phyloP scores from a whole-genome alignment of 306 rosid species.

The Prunus davidiana region DNA sequence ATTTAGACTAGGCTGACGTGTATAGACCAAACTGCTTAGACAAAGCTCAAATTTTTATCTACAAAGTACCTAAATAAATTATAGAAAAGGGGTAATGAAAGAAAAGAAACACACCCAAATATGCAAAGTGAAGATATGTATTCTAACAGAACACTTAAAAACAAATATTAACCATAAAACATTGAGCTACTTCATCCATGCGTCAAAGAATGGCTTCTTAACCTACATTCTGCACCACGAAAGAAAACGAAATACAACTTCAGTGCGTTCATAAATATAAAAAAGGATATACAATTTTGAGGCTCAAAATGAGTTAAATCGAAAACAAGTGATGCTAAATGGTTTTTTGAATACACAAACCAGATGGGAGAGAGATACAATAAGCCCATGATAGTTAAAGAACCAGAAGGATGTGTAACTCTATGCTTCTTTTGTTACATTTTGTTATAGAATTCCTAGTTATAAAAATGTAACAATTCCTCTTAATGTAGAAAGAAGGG shows the following conservation, averaged over 20 bases:
- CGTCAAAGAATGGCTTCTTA: background rate
- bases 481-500: conserved; percentile 30
- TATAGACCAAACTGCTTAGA: too few relatives aligned
- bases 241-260: background rate
- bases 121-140: background rate
- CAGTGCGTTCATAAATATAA: too few relatives aligned
- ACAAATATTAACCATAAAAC: background rate
- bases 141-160: background rate
- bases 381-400: too few relatives aligned
- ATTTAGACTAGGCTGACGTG: too few relatives aligned
- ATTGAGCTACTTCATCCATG: background rate
- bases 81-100: background rate
- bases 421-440: too few relatives aligned
- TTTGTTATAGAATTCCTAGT: background rate
- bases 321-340: background rate
- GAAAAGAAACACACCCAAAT: background rate
- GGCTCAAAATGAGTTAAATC: background rate
- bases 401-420: too few relatives aligned
- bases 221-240: background rate
- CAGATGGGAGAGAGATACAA: too few relatives aligned
- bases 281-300: background rate
- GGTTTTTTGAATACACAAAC: background rate
- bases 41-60: too few relatives aligned
- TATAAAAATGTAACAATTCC: background rate
- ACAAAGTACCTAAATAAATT: too few relatives aligned